These are phyloP conservation scores for Cercophora newfieldiana DNA, from an alignment of 495 filamentous ascomycete species.

Conservation along the genomic window DNA sequence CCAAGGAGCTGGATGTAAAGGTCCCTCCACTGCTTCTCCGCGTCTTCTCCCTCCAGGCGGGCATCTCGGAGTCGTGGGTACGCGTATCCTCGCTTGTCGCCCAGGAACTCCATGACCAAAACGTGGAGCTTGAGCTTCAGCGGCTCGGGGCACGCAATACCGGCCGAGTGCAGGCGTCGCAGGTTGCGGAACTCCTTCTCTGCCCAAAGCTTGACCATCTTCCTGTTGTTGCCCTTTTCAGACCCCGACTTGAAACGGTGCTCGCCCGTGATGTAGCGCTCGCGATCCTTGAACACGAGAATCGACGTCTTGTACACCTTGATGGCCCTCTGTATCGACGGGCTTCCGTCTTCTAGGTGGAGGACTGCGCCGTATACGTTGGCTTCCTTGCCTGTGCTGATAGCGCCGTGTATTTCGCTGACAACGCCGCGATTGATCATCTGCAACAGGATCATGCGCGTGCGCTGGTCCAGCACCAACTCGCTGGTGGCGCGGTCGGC, in stretches of 20 bases:
- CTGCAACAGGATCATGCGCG: slow-evolving; percentile 90
- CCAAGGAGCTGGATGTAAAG: slow-evolving; percentile 82
- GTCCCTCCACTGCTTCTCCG: slow-evolving; percentile 73
- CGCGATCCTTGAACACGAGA: slow-evolving; percentile 93
- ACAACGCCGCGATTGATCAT: slow-evolving; percentile 89
- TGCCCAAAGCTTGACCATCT: slow-evolving; percentile 97
- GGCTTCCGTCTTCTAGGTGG: slow-evolving; percentile 49
- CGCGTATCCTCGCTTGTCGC: slow-evolving; percentile 80
- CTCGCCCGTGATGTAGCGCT: slow-evolving; percentile 91
- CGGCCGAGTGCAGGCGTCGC: slow-evolving; percentile 74
- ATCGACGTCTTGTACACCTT: slow-evolving; percentile 99
- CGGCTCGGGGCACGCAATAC: slow-evolving; percentile 88
- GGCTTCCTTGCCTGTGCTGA: slow-evolving; percentile 95
- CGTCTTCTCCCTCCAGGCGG: slow-evolving; percentile 44
- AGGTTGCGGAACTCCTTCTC: slow-evolving; percentile 98
- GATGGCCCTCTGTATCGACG: slow-evolving; percentile 65
- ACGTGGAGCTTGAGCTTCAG: slow-evolving; percentile 86
- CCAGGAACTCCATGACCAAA: slow-evolving; percentile 89
- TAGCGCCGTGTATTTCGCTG: slow-evolving; percentile 80
- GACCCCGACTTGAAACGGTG: slow-evolving; percentile 73
- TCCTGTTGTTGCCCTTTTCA: slow-evolving; percentile 86
- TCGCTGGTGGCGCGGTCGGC: slow-evolving; percentile 90
- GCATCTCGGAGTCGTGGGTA: slow-evolving; percentile 73
- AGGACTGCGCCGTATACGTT: slow-evolving; percentile 80
- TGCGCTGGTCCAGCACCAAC: slow-evolving; percentile 89